These are phyloP conservation scores for Melocanna baccifera DNA, from an alignment of 176 grass and related monocot genomes.

Conservation along the genomic window DNA sequence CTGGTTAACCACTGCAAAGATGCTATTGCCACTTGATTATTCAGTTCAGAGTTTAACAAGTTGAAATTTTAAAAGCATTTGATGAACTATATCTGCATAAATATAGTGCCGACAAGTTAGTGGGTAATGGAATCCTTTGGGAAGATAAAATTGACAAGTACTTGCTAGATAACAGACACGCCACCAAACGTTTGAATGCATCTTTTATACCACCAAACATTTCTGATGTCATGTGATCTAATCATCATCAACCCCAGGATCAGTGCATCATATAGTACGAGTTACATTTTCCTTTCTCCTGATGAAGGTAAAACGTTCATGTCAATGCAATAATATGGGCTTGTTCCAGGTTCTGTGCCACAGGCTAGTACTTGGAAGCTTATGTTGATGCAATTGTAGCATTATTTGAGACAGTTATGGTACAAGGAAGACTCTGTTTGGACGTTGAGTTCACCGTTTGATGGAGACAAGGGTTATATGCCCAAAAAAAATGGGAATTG, in stretches of 20 bases:
- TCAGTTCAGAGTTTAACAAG: not conserved
- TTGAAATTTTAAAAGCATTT: not conserved
- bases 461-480: not conserved
- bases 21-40: constrained; percentile 11
- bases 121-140: constrained; percentile 38
- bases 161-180: constrained; percentile 44
- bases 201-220: constrained; percentile 40
- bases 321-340: constrained; percentile 10
- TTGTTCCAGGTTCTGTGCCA: not conserved
- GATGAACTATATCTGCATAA: constrained; percentile 9
- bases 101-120: constrained; percentile 36
- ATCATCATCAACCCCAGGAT: not conserved
- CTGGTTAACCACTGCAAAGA: not conserved
- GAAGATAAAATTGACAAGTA: constrained; percentile 34
- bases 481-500: not conserved
- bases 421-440: constrained; percentile 15
- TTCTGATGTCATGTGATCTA: constrained; percentile 24
- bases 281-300: constrained; percentile 2
- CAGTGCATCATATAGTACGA: not conserved
- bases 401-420: constrained; percentile 21
- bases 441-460: not conserved
- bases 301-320: constrained; percentile 1
- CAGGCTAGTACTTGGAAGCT: not conserved
- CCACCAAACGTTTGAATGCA: constrained; percentile 40
- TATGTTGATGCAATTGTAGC: not conserved